Evolutionary conservation across 164 flowering plant genomes (phyloP), one percentile per base, ranked within the genome.

Genomic region (Magnolia sinica): DNA sequence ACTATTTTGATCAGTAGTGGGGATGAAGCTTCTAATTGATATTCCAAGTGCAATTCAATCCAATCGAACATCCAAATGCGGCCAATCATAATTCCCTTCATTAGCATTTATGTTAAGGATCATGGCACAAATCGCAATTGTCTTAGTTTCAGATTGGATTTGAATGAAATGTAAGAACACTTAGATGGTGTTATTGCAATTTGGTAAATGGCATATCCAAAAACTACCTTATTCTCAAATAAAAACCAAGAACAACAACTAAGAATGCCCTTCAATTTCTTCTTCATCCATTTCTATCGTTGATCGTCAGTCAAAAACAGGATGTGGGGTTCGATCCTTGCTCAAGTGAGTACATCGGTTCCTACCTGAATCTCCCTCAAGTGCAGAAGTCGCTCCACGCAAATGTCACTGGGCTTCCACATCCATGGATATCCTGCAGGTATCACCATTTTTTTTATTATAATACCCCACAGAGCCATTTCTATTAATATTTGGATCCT

Each of bases 381-480:
- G 89, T 85, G 49, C 87, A 87, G 64, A 76, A 63, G 1, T 78
- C 87, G 7, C 79, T 87, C 10, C 86, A 87, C 70, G 65, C 65
- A 4, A 19, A 61, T 7, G 76, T 74, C 59, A 76, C 79, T 1
- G 49, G 45, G 3, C 79, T 79, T 68, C 78, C 80, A 19, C 55
- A 68, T 75, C 73, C 77, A 58, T 83, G 86, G 85, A 14, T n/a
- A 3, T 37, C 70, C 10, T 84, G 88, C 84, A 79, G 64, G 65
- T 61, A 61, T 61, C 8, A 37, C 45, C 45, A 37, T 37, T 55
- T 8, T 11, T 55, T 55, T 55, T 55, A 1, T 16, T 9, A 1
- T 14, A 52, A 14, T 52, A 52, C 61, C 18, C 45, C 45, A 5
- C 6, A 3, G 45, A 3, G 45, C 4, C 85, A 79, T 77, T 2